Percentiles rank a stretch among this genome's conserved stretches.
Evolutionary conservation across 208 protist species (phyloP).

Genomic region (Leishmania major): DNA sequence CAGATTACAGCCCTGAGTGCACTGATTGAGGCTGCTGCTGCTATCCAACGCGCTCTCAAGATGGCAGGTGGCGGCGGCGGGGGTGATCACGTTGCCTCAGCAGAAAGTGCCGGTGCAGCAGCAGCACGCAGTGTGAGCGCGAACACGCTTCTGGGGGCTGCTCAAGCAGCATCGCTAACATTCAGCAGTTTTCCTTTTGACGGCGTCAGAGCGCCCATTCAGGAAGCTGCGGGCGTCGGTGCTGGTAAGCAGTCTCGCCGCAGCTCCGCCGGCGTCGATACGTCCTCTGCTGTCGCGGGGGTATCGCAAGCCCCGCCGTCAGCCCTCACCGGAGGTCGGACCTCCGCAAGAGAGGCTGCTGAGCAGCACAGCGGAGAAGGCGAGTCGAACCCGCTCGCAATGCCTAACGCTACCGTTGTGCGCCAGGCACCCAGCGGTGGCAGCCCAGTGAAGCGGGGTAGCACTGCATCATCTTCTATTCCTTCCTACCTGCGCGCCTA

Average conservation of each 20-base stretch:
- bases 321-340: background rate
- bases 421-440: background rate
- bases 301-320: background rate
- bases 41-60: slow-evolving; percentile 13
- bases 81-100: background rate
- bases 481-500: slow-evolving; percentile 22
- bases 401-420: background rate
- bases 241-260: background rate
- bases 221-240: background rate
- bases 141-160: background rate
- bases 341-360: background rate
- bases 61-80: background rate
- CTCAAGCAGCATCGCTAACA: background rate
- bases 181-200: background rate
- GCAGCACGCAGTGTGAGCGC: background rate
- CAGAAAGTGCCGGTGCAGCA: background rate
- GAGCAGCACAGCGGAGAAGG: background rate
- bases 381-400: background rate
- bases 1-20: slow-evolving; percentile 12
- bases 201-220: too few species aligned
- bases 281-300: background rate
- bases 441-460: background rate
- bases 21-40: slow-evolving; percentile 14
- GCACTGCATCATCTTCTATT: background rate
- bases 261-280: background rate